Percentiles rank a stretch among this genome's conserved stretches.
Conservation (phyloP, 208 protist species). For the Trypanosoma mega region DNA sequence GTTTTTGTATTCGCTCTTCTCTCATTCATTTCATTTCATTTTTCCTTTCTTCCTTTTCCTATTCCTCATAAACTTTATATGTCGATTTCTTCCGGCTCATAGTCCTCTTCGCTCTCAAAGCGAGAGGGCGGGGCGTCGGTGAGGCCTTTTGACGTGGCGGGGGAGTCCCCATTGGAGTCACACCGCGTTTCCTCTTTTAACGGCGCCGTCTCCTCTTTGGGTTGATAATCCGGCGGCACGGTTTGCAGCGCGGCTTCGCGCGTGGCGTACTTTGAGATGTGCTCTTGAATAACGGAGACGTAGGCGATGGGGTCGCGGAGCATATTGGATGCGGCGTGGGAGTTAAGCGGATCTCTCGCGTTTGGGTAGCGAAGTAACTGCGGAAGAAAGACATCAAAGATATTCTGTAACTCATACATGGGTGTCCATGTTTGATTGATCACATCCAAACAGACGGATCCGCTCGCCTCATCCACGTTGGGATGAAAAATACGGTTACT, state of each 20-base stretch:
- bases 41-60: constrained; percentile 12
- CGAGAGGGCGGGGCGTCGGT: constrained; percentile 11
- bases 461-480: constrained; percentile 97
- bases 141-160: constrained; percentile 20
- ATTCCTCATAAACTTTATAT: constrained; percentile 31
- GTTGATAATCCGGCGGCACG: constrained; percentile 19
- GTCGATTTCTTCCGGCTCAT: constrained; percentile 82
- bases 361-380: constrained; percentile 98
- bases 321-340: constrained; percentile 92
- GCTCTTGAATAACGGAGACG: constrained; percentile 58
- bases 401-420: constrained; percentile 95
- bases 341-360: constrained; percentile 96
- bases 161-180: background rate
- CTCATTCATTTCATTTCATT: background rate
- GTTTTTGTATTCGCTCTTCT: constrained; percentile 1
- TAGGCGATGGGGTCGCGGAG: constrained; percentile 87
- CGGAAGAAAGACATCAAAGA: constrained; percentile 97
- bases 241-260: constrained; percentile 44
- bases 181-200: background rate
- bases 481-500: constrained; percentile 97
- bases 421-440: constrained; percentile 99
- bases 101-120: constrained; percentile 45
- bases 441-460: constrained; percentile 98
- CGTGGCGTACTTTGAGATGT: constrained; percentile 69
- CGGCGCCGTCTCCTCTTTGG: background rate